Conservation (phyloP, 768 basidiomycete species). For the Pisolithus sp. region DNA sequence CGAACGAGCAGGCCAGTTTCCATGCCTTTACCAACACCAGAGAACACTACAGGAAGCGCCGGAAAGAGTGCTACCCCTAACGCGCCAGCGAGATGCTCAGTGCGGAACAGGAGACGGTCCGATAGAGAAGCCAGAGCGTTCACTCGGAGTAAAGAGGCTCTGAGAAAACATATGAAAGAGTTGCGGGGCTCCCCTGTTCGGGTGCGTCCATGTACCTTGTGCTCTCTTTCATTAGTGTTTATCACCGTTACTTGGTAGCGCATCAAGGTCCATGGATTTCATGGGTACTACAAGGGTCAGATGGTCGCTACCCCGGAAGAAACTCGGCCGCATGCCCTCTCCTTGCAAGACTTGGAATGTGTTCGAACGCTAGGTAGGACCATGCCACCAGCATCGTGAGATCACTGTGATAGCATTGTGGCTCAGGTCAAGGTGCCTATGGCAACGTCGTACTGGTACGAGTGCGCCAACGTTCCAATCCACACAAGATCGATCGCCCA, state of each 20-base stretch:
- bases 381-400: background rate
- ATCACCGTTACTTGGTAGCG: conserved; percentile 9
- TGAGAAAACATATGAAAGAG: background rate
- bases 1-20: too few species aligned
- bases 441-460: conserved; percentile 39
- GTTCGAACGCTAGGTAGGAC: conserved; percentile 33
- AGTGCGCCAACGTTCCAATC: conserved; percentile 22
- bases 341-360: conserved; percentile 37
- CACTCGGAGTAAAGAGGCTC: background rate
- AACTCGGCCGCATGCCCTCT: conserved; percentile 33
- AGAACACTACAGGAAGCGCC: background rate
- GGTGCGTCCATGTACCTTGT: background rate
- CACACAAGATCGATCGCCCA: conserved; percentile 28
- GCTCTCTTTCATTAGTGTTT: background rate
- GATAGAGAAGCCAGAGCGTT: background rate
- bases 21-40: background rate
- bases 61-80: background rate
- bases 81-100: background rate
- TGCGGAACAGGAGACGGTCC: background rate
- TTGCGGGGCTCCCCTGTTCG: background rate
- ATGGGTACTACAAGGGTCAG: conserved; percentile 8
- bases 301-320: conserved; percentile 22
- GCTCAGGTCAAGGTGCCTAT: conserved; percentile 36
- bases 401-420: background rate
- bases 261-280: conserved; percentile 6